phyloP scores from a whole-genome alignment of 2,329 filamentous ascomycete species.

The Torrubiellomyces zombiae region DNA sequence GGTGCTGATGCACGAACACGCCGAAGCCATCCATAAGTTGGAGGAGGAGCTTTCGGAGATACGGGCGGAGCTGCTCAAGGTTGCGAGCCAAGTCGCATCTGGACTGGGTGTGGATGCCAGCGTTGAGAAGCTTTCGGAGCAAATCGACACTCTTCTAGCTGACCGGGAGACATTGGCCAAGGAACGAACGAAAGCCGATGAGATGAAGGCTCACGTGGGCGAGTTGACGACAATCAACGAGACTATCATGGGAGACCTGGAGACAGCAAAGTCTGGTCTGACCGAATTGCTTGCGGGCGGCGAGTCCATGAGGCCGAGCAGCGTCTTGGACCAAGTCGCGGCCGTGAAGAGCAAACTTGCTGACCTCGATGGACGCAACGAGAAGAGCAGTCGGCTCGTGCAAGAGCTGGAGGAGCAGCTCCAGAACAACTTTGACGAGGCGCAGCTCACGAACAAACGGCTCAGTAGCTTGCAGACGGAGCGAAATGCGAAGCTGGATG shows the following conservation, averaged over 20 bases:
- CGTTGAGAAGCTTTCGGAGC: constrained; percentile 49
- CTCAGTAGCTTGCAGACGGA: constrained; percentile 68
- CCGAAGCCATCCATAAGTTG: constrained; percentile 36
- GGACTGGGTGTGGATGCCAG: constrained; percentile 46
- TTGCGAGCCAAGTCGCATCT: constrained; percentile 45
- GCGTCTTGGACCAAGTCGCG: constrained; percentile 37
- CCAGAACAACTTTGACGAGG: constrained; percentile 86
- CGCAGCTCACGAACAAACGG: constrained; percentile 69
- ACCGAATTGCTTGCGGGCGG: constrained; percentile 35
- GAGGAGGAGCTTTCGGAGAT: constrained; percentile 47
- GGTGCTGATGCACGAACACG: constrained; percentile 42
- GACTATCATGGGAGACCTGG: constrained; percentile 43
- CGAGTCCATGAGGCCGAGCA: constrained; percentile 23
- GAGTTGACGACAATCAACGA: constrained; percentile 43
- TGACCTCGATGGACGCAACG: constrained; percentile 51
- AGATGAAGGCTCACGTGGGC: constrained; percentile 36
- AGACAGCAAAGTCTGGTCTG: constrained; percentile 38
- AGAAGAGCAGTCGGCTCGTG: constrained; percentile 81
- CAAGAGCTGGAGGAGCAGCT: constrained; percentile 96
- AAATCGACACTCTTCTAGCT: constrained; percentile 38
- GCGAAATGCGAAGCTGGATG: constrained; percentile 59
- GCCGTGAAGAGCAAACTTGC: constrained; percentile 49
- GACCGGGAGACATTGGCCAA: constrained; percentile 42
- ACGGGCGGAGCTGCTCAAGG: constrained; percentile 47
- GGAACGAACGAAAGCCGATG: constrained; percentile 40